phyloP scores from a whole-genome alignment of 2,329 filamentous ascomycete genomes.

The Colletotrichum tofieldiae region DNA sequence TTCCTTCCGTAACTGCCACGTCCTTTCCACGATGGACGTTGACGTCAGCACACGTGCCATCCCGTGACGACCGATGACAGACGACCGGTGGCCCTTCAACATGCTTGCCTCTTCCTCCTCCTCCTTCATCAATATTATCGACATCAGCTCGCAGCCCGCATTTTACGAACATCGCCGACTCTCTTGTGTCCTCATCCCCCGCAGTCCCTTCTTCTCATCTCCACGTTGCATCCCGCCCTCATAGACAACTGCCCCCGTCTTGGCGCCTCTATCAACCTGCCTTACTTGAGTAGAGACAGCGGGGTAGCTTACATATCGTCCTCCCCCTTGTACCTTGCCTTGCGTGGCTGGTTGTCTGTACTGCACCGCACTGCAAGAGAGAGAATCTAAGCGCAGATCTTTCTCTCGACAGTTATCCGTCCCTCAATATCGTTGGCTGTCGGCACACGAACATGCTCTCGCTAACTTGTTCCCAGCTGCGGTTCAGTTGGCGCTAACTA shows the following conservation, averaged over 20 bases:
- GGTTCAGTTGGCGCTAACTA: constrained; percentile 13
- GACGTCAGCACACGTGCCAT: not conserved
- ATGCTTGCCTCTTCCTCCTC: not conserved
- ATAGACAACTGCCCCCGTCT: not conserved
- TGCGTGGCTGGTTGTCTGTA: constrained; percentile 2
- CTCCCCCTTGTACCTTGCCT: constrained; percentile 32
- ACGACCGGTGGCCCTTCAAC: too few species aligned
- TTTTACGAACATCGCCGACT: too few species aligned
- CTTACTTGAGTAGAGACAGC: constrained; percentile 19
- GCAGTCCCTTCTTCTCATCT: not conserved
- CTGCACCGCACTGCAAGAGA: constrained; percentile 20
- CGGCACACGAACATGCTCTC: not conserved
- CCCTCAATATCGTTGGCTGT: not conserved
- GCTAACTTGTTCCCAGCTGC: constrained; percentile 4
- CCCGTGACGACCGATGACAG: not conserved
- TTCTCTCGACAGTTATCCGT: not conserved
- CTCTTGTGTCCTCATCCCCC: not conserved
- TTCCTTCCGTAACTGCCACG: not conserved
- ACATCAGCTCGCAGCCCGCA: not conserved
- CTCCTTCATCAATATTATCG: not conserved
- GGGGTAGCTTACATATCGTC: constrained; percentile 9
- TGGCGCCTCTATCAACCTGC: constrained; percentile 8
- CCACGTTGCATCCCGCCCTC: constrained; percentile 7
- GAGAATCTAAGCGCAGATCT: constrained; percentile 9
- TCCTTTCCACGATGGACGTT: not conserved